A percentile compares a stretch with the other conserved stretches of the same genome.
These are phyloP conservation scores for Umbilicus rupestris DNA, from an alignment of 164 flowering plant species.

Conservation along the genomic window DNA sequence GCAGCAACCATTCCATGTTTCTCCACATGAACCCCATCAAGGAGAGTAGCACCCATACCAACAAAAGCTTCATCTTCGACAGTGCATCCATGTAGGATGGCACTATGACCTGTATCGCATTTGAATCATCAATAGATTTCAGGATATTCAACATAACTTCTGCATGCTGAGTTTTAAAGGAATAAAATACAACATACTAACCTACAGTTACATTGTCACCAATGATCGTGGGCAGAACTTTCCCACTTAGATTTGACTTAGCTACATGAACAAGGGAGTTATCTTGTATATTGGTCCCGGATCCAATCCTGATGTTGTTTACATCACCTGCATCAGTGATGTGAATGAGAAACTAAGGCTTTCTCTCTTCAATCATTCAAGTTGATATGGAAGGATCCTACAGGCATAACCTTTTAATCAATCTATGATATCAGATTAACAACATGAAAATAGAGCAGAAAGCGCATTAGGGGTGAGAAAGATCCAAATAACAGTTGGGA, in stretches of 20 bases:
- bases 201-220: slow-evolving; percentile 93
- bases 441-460: too few relatives aligned
- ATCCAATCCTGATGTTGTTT: slow-evolving; percentile 73
- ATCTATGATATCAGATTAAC: too few relatives aligned
- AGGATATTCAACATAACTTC: background rate
- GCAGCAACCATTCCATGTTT: slow-evolving; percentile 93
- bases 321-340: slow-evolving; percentile 56
- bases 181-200: slow-evolving; percentile 18
- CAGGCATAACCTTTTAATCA: too few relatives aligned
- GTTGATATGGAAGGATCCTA: too few relatives aligned
- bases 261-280: slow-evolving; percentile 91
- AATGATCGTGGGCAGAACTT: slow-evolving; percentile 74
- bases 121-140: slow-evolving; percentile 8
- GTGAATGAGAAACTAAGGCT: background rate
- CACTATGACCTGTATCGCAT: slow-evolving; percentile 73
- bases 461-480: too few relatives aligned
- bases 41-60: slow-evolving; percentile 80
- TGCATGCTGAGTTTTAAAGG: background rate
- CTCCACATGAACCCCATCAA: slow-evolving; percentile 85
- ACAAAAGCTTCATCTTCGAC: slow-evolving; percentile 89
- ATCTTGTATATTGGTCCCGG: slow-evolving; percentile 86
- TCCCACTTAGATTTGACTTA: slow-evolving; percentile 72
- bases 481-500: too few relatives aligned
- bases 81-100: slow-evolving; percentile 85
- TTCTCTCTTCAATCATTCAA: background rate